A percentile compares a stretch with the other conserved stretches of the same genome.
phyloP scores from a whole-genome alignment of 371 early-diverging fungal genomes.

The Phascolomyces articulosus region DNA sequence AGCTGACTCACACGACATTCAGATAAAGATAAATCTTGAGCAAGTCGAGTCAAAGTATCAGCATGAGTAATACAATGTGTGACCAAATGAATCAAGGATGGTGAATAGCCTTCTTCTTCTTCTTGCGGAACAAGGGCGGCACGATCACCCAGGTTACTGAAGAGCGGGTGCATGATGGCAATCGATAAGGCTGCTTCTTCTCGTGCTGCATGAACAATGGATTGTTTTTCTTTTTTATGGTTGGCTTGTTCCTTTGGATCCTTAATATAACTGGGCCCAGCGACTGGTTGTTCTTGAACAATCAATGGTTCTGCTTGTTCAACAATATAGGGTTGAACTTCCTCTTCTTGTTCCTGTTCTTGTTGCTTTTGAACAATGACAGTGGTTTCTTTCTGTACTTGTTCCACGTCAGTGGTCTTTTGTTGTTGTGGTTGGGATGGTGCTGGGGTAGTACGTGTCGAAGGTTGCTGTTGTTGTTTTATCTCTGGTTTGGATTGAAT shows the following conservation, averaged over 20 bases:
- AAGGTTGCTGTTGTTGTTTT: no score
- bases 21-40: conserved; percentile 11
- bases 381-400: neutral
- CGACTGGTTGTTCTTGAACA: neutral
- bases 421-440: no score
- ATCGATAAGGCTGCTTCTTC: neutral
- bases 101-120: neutral
- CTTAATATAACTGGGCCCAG: neutral
- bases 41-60: conserved; percentile 14
- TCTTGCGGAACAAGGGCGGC: conserved; percentile 5
- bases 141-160: neutral
- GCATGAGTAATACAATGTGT: conserved; percentile 18
- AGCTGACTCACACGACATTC: conserved; percentile 11
- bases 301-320: neutral
- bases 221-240: no score
- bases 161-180: conserved; percentile 12
- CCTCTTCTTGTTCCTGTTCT: neutral
- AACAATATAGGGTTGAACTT: neutral
- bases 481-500: neutral
- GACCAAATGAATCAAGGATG: conserved; percentile 15
- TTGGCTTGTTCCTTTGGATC: no score
- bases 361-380: no score
- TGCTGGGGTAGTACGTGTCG: no score
- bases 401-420: no score
- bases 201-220: neutral